Base-by-base conservation (phyloP, 2,329 filamentous ascomycete species). In the Talaromyces marneffei region DNA sequence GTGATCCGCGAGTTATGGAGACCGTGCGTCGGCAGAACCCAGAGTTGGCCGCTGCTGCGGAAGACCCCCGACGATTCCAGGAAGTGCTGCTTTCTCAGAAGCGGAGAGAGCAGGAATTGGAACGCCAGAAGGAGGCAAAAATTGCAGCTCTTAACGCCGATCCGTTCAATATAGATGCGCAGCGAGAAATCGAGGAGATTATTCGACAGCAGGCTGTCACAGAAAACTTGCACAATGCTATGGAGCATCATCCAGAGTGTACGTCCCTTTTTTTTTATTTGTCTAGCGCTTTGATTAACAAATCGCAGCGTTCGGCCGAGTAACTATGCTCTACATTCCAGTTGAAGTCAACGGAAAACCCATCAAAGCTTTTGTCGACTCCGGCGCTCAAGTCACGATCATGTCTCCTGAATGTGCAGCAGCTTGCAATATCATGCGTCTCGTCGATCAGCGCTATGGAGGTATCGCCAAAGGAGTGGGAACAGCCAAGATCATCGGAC, bases 201-300 rank as follows among this genome's bases (percentile, higher is more conserved):
- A 99, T 99, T 71, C 87, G 94, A 60, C 90, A 97, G 76, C 90
- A 97, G 77, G 84, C 88, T 16, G 93, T 99, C 50, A 92, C 93
- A 75, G 92, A 97, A 78, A 99, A 99, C 71, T 77, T 97, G 63
- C 92, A 97, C 72, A 94, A 92, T 77, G 94, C 94, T 44, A 93
- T 97, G 83, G 93, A 97, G 77, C 88, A 97, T 77, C 96, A 95
- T 70, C 94, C 94, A 0, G 94, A 97, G 84, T 93, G 93, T 95
- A 78, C 77, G 50, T 64, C 20, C 23, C 35, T 35, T 10, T n/a
- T 31, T 31, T 39, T 5, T 37, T 55, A 20, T 37, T 23, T 35
- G 9, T 37, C 35, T 12, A 8, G 33, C 18, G 20, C 37, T 29
- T n/a, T 3, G 16, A 29, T 59, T 63, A 54, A 62, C 57, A 31